phyloP scores from a whole-genome alignment of 2,329 filamentous ascomycete genomes.

The Helminthosporium solani region DNA sequence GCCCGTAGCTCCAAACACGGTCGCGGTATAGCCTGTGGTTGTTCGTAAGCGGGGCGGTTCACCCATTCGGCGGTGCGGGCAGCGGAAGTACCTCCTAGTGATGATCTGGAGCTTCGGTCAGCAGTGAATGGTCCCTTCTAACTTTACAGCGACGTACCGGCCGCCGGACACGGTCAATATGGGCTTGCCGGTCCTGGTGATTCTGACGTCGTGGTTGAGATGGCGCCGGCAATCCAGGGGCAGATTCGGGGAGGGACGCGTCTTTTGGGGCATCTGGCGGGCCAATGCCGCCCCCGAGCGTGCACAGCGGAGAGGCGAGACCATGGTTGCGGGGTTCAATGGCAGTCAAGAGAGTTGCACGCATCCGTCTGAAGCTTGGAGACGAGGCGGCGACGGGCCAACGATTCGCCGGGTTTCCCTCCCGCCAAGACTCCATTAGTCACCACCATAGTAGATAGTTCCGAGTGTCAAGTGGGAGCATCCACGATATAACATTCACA shows the following conservation, averaged over 20 bases:
- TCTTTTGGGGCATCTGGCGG: slow-evolving; percentile 28
- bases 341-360: slow-evolving; percentile 32
- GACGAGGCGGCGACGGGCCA: slow-evolving; percentile 11
- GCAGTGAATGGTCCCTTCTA: slow-evolving; percentile 15
- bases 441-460: too few relatives aligned
- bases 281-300: slow-evolving; percentile 41
- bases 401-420: slow-evolving; percentile 10
- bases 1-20: slow-evolving; percentile 95
- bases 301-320: slow-evolving; percentile 43
- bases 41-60: slow-evolving; percentile 33
- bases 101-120: slow-evolving; percentile 59
- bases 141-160: slow-evolving; percentile 61
- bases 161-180: slow-evolving; percentile 87
- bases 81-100: slow-evolving; percentile 70
- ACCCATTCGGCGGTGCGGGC: slow-evolving; percentile 7
- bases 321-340: slow-evolving; percentile 44
- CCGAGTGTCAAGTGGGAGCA: too few relatives aligned
- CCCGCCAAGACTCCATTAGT: slow-evolving; percentile 16
- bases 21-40: slow-evolving; percentile 80
- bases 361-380: slow-evolving; percentile 28
- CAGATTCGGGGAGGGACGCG: slow-evolving; percentile 28
- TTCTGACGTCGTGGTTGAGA: slow-evolving; percentile 75
- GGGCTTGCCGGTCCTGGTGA: slow-evolving; percentile 94
- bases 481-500: too few relatives aligned
- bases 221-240: slow-evolving; percentile 31